These are phyloP conservation scores for Stagonosporopsis vannaccii DNA, from an alignment of 2,329 filamentous ascomycete genomes.

Conservation along the genomic window DNA sequence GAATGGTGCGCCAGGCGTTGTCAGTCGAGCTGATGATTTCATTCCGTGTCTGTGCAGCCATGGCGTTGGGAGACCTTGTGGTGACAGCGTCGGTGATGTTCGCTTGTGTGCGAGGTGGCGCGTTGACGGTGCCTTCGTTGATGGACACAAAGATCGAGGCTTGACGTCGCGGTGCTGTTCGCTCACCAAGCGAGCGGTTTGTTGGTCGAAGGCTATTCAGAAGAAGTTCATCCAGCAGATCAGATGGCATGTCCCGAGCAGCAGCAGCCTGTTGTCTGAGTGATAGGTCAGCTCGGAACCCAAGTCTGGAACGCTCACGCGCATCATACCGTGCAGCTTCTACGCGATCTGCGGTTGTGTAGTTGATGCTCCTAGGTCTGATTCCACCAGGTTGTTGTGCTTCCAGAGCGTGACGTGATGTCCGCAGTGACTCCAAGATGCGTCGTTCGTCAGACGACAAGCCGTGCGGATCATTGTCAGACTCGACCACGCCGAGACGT, in stretches of 20 bases:
- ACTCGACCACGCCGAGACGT: constrained; percentile 48
- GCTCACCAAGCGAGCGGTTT: constrained; percentile 28
- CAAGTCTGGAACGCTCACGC: constrained; percentile 1
- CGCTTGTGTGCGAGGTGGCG: constrained; percentile 22
- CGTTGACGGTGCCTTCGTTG: constrained; percentile 36
- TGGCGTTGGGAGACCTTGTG: constrained; percentile 41
- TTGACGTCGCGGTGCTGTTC: constrained; percentile 47
- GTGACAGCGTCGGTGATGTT: constrained; percentile 42
- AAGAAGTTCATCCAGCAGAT: constrained; percentile 20
- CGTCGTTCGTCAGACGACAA: constrained; percentile 56
- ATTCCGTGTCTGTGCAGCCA: constrained; percentile 41
- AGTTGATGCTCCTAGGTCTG: constrained; percentile 53
- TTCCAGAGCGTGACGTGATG: constrained; percentile 53
- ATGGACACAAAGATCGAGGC: constrained; percentile 51
- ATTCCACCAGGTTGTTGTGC: constrained; percentile 47
- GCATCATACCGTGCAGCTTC: constrained; percentile 37
- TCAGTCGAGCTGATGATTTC: constrained; percentile 45
- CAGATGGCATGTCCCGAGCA: constrained; percentile 21
- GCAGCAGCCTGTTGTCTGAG: constrained; percentile 28
- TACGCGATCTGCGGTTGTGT: constrained; percentile 41
- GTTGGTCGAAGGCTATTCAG: constrained; percentile 34
- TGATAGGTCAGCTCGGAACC: constrained; percentile 16
- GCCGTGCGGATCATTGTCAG: constrained; percentile 56
- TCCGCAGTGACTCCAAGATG: constrained; percentile 55
- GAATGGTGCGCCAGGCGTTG: constrained; percentile 58